Evolutionary conservation across 495 filamentous ascomycete genomes (phyloP).

Genomic region (Neurospora sp.): DNA sequence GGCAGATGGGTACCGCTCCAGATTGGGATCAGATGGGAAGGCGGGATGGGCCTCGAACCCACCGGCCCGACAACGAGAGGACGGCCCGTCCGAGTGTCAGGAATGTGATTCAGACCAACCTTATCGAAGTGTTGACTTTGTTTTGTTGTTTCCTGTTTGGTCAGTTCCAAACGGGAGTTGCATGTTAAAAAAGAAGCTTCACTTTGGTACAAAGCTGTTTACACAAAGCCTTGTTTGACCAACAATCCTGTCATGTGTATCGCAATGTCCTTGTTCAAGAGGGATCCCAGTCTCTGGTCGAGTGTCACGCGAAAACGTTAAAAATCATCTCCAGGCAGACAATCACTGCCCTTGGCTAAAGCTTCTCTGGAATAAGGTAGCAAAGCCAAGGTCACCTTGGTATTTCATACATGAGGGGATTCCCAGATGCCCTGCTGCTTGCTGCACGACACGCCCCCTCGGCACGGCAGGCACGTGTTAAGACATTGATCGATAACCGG

Average conservation of each 20-base stretch:
- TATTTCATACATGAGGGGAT: not conserved
- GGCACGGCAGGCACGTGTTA: not conserved
- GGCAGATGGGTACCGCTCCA: no score
- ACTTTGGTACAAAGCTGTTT: not conserved
- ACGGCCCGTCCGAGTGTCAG: not conserved
- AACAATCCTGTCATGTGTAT: not conserved
- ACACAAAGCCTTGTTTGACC: not conserved
- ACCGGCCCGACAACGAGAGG: not conserved
- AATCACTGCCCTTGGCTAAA: not conserved
- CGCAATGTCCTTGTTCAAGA: not conserved
- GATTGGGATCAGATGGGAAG: no score
- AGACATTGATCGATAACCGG: not conserved
- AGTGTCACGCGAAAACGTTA: not conserved
- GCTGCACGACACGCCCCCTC: not conserved
- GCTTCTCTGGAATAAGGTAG: not conserved
- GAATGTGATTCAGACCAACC: not conserved
- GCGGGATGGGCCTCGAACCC: not conserved
- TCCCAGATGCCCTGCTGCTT: not conserved
- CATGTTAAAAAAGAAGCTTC: not conserved
- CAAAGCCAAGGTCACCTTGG: not conserved
- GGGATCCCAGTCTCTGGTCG: not conserved
- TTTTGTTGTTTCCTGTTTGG: not conserved
- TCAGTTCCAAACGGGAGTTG: not conserved
- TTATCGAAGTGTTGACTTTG: not conserved
- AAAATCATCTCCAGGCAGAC: not conserved